Evolutionary conservation across 306 rosid genomes (phyloP).

Genomic region (barrel medic (Medicago truncatula)): DNA sequence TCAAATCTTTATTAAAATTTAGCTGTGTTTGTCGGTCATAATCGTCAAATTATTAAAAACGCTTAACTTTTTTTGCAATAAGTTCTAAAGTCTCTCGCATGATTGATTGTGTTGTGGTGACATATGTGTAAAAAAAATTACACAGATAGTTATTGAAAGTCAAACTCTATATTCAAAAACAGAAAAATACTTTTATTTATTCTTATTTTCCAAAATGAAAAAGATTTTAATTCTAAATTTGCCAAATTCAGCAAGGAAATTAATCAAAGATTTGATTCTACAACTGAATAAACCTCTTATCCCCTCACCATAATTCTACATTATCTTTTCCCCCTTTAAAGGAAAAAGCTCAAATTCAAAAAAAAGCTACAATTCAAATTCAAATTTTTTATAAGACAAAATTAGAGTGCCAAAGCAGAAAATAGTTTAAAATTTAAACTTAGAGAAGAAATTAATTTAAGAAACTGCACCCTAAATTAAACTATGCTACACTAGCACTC

Average conservation of each 20-base stretch:
- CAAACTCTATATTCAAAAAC: background rate
- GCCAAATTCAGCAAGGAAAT: conserved; percentile 59
- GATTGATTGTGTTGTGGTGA: no score
- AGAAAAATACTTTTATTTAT: conserved; percentile 1
- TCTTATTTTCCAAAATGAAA: background rate
- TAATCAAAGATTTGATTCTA: conserved; percentile 43
- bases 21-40: no score
- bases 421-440: conserved; percentile 37
- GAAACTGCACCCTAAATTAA: conserved; percentile 50
- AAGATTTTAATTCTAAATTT: conserved; percentile 45
- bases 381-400: conserved; percentile 50
- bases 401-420: conserved; percentile 12
- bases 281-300: conserved; percentile 41
- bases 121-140: no score
- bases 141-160: no score
- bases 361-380: conserved; percentile 48
- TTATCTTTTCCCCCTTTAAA: background rate
- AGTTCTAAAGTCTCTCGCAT: no score
- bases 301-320: conserved; percentile 46
- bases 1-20: no score
- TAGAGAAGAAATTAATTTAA: background rate
- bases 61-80: no score
- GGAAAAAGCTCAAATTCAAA: conserved; percentile 15
- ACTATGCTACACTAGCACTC: conserved; percentile 46
- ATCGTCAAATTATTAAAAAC: no score